Evolutionary conservation across 2,329 filamentous ascomycete species (phyloP), one percentile per base, ranked within the genome.

Genomic region (Hypoxylon sp.): DNA sequence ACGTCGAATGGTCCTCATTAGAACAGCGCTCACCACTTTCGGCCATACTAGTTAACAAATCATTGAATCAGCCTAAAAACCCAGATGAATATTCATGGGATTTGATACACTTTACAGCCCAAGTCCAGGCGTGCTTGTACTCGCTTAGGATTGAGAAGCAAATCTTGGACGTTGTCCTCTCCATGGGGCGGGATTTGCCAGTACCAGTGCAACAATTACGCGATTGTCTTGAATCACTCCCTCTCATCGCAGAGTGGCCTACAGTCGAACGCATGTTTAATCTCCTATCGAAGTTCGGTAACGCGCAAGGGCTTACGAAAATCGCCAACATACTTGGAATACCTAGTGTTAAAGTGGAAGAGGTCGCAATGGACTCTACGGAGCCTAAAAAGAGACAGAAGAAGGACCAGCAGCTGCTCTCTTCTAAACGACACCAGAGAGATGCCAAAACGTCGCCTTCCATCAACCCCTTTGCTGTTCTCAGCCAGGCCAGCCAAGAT

Each of bases 91-190:
- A 75, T 69, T 78, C 81, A 1, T 92, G 90, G 90, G 80, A 84
- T 8, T 78, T 84, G 16, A 77, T 91, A 45, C 90, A 93, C 71
- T 81, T 90, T 50, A 75, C 83, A 7, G 88, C 89, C 0, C 87
- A 90, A 67, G 76, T 88, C 0, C 86, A 90, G 57, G 86, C 86
- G 3, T 81, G 83, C 0, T 76, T 87, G 5, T 91, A 91, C 72
- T 91, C 89, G 0, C 73, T 91, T 1, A 82, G 88, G 45, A 85
- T 88, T 65, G 74, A 85, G 19, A 78, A 78, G 63, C 87, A 89
- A 72, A 74, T 88, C 3, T 67, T 85, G 2, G 78, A 71, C n/a
- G 67, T 70, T 19, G 61, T 62, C n/a, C 30, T 48, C 1, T 65
- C 23, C 41, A 61, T 73, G 37, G 21, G 11, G 19, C 55, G 46